Evolutionary conservation across 352 stramenopile species (phyloP).

Genomic region (Globisporangium nodosum): DNA sequence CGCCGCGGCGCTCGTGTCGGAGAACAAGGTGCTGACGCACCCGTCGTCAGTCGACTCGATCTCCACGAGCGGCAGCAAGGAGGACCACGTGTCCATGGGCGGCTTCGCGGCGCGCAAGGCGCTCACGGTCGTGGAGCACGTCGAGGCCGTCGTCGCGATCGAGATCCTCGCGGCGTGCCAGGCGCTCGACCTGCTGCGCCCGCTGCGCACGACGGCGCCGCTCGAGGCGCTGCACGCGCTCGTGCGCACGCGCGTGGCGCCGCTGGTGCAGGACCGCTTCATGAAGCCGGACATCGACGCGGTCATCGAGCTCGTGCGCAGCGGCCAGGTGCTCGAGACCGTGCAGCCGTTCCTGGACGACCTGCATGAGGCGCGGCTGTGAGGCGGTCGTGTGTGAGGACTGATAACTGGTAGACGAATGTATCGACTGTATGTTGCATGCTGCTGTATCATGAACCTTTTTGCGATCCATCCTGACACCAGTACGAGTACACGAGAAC

Average conservation of each 20-base stretch:
- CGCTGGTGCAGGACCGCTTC: conserved; percentile 77
- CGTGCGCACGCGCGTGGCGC: conserved; percentile 54
- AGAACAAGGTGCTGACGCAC: conserved; percentile 89
- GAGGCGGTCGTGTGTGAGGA: conserved; percentile 2
- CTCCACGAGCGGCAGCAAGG: conserved; percentile 83
- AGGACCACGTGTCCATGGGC: conserved; percentile 90
- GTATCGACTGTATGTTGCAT: too few species aligned
- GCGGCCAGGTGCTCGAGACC: conserved; percentile 51
- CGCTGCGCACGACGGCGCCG: conserved; percentile 73
- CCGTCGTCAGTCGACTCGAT: conserved; percentile 86
- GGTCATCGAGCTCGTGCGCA: conserved; percentile 72
- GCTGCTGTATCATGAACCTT: too few species aligned
- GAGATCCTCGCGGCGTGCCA: conserved; percentile 85
- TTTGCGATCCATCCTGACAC: too few species aligned
- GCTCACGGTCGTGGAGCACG: conserved; percentile 80
- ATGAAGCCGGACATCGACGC: conserved; percentile 88
- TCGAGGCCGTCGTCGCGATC: conserved; percentile 85
- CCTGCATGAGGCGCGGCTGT: conserved; percentile 40
- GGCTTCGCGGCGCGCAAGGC: conserved; percentile 81
- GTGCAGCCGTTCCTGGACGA: conserved; percentile 55
- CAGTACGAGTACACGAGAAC: too few species aligned
- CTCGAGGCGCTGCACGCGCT: conserved; percentile 78
- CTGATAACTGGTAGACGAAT: too few species aligned
- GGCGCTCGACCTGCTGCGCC: conserved; percentile 80
- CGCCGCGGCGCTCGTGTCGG: conserved; percentile 76